Percentiles rank a stretch among this genome's conserved stretches.
phyloP scores from a whole-genome alignment of 306 rosid genomes.

The Psophocarpus tetragonolobus region DNA sequence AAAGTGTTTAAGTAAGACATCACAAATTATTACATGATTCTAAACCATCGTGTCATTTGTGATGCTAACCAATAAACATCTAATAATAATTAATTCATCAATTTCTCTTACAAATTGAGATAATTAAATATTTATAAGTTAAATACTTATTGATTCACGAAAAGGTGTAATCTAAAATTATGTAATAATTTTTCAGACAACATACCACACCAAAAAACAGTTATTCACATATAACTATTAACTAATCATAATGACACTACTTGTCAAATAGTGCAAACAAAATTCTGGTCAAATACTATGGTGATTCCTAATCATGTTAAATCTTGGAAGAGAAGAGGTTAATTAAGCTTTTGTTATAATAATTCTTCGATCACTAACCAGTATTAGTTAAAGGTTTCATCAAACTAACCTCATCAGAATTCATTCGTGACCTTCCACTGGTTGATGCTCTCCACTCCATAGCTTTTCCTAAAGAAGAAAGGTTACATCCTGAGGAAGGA shows the following conservation, averaged over 20 bases:
- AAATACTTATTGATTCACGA: too few relatives aligned
- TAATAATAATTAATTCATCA: too few relatives aligned
- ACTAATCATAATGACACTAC: not conserved
- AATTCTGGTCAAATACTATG: not conserved
- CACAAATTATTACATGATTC: too few relatives aligned
- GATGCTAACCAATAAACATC: too few relatives aligned
- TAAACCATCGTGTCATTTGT: too few relatives aligned
- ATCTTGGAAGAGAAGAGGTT: not conserved
- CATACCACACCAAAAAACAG: not conserved
- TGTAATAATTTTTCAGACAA: too few relatives aligned
- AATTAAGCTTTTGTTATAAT: not conserved
- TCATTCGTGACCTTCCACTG: not conserved
- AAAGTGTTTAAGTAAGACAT: not conserved
- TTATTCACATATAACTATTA: too few relatives aligned
- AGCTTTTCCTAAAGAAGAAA: not conserved
- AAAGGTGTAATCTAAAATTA: too few relatives aligned
- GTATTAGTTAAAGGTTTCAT: not conserved
- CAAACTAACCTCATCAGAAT: constrained; percentile 15
- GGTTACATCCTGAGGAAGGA: not conserved
- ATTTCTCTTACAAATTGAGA: too few relatives aligned
- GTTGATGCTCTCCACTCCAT: not conserved
- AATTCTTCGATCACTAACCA: not conserved
- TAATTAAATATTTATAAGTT: too few relatives aligned
- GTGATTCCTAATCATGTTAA: not conserved
- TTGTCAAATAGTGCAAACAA: not conserved